These are phyloP conservation scores for Allantophomopsis cytisporea DNA, from an alignment of 2,329 filamentous ascomycete genomes.

Conservation along the genomic window DNA sequence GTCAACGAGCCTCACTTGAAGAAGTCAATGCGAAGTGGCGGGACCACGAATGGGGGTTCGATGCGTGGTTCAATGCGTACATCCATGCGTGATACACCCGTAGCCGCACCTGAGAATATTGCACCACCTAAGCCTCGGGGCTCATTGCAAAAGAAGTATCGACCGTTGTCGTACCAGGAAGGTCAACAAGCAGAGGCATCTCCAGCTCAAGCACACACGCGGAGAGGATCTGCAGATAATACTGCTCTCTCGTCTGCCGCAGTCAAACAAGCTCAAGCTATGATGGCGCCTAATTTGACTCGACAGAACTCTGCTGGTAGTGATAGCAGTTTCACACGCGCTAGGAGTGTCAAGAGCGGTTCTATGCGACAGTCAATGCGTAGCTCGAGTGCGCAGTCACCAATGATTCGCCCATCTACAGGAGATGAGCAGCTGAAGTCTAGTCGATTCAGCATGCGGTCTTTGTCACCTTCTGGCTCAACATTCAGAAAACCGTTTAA, in stretches of 20 bases:
- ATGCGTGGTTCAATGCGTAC: slow-evolving; percentile 12
- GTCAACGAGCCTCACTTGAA: slow-evolving; percentile 13
- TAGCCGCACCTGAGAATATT: not conserved
- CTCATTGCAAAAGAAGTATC: slow-evolving; percentile 20
- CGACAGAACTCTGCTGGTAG: slow-evolving; percentile 51
- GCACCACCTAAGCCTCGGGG: slow-evolving; percentile 9
- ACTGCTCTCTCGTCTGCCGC: slow-evolving; percentile 1
- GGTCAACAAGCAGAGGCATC: slow-evolving; percentile 7
- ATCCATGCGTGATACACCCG: too few species aligned
- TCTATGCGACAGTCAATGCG: slow-evolving; percentile 50
- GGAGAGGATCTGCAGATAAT: slow-evolving; percentile 5
- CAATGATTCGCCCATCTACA: slow-evolving; percentile 16
- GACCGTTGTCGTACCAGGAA: slow-evolving; percentile 11
- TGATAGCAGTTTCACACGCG: slow-evolving; percentile 72
- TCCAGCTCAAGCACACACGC: slow-evolving; percentile 8
- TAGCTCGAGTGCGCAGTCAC: not conserved
- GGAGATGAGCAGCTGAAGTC: slow-evolving; percentile 25
- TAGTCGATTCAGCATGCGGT: slow-evolving; percentile 58
- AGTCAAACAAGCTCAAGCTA: not conserved
- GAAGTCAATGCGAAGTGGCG: slow-evolving; percentile 14
- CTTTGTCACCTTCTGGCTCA: slow-evolving; percentile 52
- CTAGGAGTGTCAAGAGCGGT: slow-evolving; percentile 31
- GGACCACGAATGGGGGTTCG: slow-evolving; percentile 2
- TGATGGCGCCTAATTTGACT: slow-evolving; percentile 21
- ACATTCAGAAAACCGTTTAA: slow-evolving; percentile 25